These are phyloP conservation scores for Backusella mclennaniae DNA, from an alignment of 192 early-diverging fungal species.

Conservation along the genomic window DNA sequence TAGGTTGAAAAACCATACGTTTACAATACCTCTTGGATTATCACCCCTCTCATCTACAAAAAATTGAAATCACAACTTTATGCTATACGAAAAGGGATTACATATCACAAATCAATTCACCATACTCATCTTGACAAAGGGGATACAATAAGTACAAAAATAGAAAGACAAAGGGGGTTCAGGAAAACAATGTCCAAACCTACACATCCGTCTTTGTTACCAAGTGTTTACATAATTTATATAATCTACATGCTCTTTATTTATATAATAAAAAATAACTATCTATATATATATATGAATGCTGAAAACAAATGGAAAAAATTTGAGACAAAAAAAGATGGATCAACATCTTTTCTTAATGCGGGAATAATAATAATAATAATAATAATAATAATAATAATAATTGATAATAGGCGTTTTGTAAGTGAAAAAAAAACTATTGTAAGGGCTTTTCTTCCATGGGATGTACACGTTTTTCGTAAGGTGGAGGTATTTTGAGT, in stretches of 20 bases:
- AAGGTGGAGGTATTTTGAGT: neutral
- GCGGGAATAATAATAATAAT: neutral
- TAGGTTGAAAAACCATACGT: too few species aligned
- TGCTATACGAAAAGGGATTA: too few species aligned
- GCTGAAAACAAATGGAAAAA: neutral
- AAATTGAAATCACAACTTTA: too few species aligned
- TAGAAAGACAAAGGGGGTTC: too few species aligned
- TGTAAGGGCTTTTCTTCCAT: neutral
- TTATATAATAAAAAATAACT: neutral
- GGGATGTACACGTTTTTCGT: conserved; percentile 2
- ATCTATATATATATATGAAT: neutral
- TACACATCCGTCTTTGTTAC: neutral
- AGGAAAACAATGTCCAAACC: too few species aligned
- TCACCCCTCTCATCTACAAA: too few species aligned
- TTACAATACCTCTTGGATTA: too few species aligned
- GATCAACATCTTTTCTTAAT: conserved; percentile 2
- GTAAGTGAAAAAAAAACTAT: neutral
- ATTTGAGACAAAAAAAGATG: neutral
- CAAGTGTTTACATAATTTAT: neutral
- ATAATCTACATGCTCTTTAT: neutral
- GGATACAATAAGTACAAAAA: too few species aligned
- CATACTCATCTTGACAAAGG: too few species aligned
- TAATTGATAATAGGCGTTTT: neutral
- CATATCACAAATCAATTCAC: too few species aligned
- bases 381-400: neutral